A percentile compares a stretch with the other conserved stretches of the same genome.
Evolutionary conservation across 306 rosid species (phyloP).

Genomic region (Vigna radiata): DNA sequence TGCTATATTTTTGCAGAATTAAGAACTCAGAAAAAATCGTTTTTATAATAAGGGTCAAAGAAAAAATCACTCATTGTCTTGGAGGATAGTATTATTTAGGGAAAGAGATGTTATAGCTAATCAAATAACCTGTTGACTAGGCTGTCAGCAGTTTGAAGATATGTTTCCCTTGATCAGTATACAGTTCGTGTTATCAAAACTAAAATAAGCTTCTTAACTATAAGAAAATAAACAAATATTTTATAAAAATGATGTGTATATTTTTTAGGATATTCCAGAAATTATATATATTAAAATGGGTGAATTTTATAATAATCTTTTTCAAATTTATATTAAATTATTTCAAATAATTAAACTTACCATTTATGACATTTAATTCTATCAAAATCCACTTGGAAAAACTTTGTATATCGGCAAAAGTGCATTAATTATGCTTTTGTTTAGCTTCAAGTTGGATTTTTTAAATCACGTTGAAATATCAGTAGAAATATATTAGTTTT

Average conservation of each 20-base stretch:
- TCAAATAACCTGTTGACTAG: neutral
- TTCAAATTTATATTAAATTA: neutral
- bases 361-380: too few species aligned
- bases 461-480: too few species aligned
- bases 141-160: neutral
- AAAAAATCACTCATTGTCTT: neutral
- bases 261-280: too few species aligned
- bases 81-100: neutral
- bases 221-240: neutral
- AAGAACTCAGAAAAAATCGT: too few species aligned
- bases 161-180: neutral
- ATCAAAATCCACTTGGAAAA: too few species aligned
- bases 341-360: neutral
- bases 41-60: neutral
- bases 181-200: neutral
- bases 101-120: neutral
- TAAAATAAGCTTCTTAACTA: too few species aligned
- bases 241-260: too few species aligned
- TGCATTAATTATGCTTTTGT: neutral
- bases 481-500: too few species aligned
- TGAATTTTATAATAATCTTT: neutral
- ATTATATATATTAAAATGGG: too few species aligned
- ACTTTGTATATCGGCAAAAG: neutral
- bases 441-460: too few species aligned
- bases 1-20: neutral